phyloP scores from a whole-genome alignment of 192 early-diverging fungal genomes.

The Gigaspora rosea region DNA sequence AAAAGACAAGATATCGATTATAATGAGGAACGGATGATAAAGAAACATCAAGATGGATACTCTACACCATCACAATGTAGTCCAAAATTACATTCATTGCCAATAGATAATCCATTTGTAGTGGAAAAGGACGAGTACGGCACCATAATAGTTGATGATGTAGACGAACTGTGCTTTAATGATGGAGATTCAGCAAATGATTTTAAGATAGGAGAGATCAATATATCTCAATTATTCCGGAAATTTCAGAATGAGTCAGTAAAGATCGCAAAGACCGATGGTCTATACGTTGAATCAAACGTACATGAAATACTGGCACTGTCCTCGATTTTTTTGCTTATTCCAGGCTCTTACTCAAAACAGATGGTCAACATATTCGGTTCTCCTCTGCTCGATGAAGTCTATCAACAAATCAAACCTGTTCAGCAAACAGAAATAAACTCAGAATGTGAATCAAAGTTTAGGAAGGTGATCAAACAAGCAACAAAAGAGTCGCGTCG shows the following conservation, averaged over 20 bases:
- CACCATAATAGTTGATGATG: slow-evolving; percentile 7
- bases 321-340: slow-evolving; percentile 4
- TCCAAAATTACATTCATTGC: neutral
- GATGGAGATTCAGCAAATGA: neutral
- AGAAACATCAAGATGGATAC: slow-evolving; percentile 8
- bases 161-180: neutral
- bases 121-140: neutral
- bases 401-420: neutral
- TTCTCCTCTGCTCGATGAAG: neutral
- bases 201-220: neutral
- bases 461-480: neutral
- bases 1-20: slow-evolving; percentile 6
- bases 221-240: slow-evolving; percentile 1
- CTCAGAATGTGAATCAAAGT: neutral
- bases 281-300: neutral
- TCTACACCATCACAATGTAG: slow-evolving; percentile 21
- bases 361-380: slow-evolving; percentile 4
- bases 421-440: neutral
- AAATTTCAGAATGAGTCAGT: neutral
- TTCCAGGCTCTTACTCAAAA: neutral
- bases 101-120: neutral
- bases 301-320: slow-evolving; percentile 11
- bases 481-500: neutral
- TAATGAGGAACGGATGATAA: slow-evolving; percentile 6
- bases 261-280: slow-evolving; percentile 6